A percentile compares a stretch with the other conserved stretches of the same genome.
phyloP scores from a whole-genome alignment of 495 filamentous ascomycete genomes.

The Stereocaulon alpinum region DNA sequence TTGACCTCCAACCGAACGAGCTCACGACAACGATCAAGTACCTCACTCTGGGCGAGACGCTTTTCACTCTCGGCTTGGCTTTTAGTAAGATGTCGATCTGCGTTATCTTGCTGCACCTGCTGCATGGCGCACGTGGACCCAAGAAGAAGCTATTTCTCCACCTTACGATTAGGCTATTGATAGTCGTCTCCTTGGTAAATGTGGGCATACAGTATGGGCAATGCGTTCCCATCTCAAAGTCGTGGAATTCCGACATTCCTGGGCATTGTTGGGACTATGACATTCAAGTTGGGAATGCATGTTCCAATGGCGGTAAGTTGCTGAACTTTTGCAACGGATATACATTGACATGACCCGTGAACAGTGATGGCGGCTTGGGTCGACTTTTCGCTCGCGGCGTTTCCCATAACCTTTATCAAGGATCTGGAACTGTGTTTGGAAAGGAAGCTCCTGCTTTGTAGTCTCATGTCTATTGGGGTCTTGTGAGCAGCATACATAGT shows the following conservation, averaged over 20 bases:
- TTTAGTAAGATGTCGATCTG: constrained; percentile 15
- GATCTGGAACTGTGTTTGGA: constrained; percentile 1
- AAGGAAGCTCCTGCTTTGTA: constrained; percentile 2
- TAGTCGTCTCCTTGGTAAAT: constrained; percentile 2
- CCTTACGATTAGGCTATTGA: constrained; percentile 8
- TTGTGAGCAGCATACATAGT: background rate
- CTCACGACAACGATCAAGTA: constrained; percentile 6
- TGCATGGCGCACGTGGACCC: background rate
- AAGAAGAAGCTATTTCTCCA: constrained; percentile 7
- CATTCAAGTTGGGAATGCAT: background rate
- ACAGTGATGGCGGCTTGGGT: constrained; percentile 1
- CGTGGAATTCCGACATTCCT: constrained; percentile 7
- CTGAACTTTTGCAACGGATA: background rate
- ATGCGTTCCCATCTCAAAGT: constrained; percentile 6
- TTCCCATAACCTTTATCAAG: constrained; percentile 9
- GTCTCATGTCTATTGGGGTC: constrained; percentile 14
- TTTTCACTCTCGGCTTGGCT: constrained; percentile 6
- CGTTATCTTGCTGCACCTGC: constrained; percentile 10
- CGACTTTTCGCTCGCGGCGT: constrained; percentile 13
- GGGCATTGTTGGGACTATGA: background rate
- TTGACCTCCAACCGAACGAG: background rate
- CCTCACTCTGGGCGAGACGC: constrained; percentile 2
- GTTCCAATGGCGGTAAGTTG: background rate
- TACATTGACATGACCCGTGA: background rate
- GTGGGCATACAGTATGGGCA: constrained; percentile 5